A percentile compares a stretch with the other conserved stretches of the same genome.
Conservation (phyloP, 2,329 filamentous ascomycete species). For the Fusarium robinianum region DNA sequence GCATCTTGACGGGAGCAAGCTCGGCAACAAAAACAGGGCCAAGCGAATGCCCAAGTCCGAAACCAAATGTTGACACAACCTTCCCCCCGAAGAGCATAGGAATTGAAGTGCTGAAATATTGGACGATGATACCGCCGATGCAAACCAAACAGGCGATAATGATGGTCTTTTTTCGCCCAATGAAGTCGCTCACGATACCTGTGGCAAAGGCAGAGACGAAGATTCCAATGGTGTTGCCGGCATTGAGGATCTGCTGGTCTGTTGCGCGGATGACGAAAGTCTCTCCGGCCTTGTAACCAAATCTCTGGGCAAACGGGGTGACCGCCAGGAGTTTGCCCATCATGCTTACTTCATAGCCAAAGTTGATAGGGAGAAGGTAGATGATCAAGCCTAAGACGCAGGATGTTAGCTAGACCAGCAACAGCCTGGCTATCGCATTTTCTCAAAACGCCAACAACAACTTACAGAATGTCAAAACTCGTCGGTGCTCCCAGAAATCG, state of each 20-base stretch:
- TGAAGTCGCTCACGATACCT: conserved; percentile 34
- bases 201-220: conserved; percentile 38
- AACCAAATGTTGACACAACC: conserved; percentile 37
- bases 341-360: conserved; percentile 38
- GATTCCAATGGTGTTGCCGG: conserved; percentile 37
- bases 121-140: conserved; percentile 32
- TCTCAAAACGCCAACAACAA: no score
- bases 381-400: conserved; percentile 33
- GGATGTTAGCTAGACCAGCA: no score
- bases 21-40: conserved; percentile 42
- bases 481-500: conserved; percentile 27
- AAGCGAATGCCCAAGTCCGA: conserved; percentile 39
- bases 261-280: conserved; percentile 30
- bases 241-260: conserved; percentile 40
- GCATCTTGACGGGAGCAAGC: conserved; percentile 38
- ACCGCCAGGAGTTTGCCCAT: conserved; percentile 40
- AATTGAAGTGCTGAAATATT: conserved; percentile 33
- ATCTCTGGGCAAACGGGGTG: conserved; percentile 33
- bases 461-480: conserved; percentile 29
- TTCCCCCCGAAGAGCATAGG: conserved; percentile 39
- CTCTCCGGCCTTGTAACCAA: conserved; percentile 28
- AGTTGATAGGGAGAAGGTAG: conserved; percentile 39
- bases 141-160: conserved; percentile 31
- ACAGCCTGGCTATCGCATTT: not conserved
- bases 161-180: conserved; percentile 36